These are phyloP conservation scores for Anthoceros angustus DNA, from an alignment of 225 moss, liverwort and hornwort species.

Conservation along the genomic window DNA sequence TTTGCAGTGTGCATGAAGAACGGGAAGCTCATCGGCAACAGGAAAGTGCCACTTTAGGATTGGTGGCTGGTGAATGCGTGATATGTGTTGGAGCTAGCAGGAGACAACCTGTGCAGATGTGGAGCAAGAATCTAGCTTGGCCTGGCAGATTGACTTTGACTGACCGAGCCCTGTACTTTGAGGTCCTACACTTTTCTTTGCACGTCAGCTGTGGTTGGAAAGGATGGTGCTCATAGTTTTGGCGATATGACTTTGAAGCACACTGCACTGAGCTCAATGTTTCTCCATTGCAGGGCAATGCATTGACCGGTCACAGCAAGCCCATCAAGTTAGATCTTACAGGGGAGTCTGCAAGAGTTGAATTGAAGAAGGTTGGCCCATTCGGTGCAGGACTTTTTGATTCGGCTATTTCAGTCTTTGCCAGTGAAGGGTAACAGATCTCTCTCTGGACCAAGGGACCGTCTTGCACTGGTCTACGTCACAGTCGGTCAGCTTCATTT, in stretches of 20 bases:
- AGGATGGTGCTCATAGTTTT: not conserved
- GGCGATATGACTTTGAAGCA: not conserved
- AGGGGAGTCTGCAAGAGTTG: slow-evolving; percentile 17
- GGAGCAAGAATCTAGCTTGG: slow-evolving; percentile 66
- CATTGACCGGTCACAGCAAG: slow-evolving; percentile 54
- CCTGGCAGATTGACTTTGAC: slow-evolving; percentile 91
- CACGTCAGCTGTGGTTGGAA: not conserved
- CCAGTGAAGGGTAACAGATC: slow-evolving; percentile 36
- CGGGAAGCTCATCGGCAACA: slow-evolving; percentile 46
- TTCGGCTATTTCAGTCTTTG: slow-evolving; percentile 60
- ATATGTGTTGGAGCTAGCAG: slow-evolving; percentile 57
- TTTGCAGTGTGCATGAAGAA: slow-evolving; percentile 43
- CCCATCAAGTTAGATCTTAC: slow-evolving; percentile 57
- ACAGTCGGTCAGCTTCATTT: not conserved
- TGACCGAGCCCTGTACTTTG: slow-evolving; percentile 84
- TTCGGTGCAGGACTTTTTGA: slow-evolving; percentile 82
- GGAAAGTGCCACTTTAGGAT: slow-evolving; percentile 42
- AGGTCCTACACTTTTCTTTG: slow-evolving; percentile 23
- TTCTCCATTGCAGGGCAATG: slow-evolving; percentile 45
- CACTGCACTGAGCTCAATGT: not conserved
- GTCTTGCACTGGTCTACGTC: not conserved
- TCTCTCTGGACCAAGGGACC: too few relatives aligned
- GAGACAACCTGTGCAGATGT: slow-evolving; percentile 86
- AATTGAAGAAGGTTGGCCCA: slow-evolving; percentile 69
- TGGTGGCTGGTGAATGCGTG: slow-evolving; percentile 51